Conservation (phyloP, 768 basidiomycete species). For the Calocera viscosa region DNA sequence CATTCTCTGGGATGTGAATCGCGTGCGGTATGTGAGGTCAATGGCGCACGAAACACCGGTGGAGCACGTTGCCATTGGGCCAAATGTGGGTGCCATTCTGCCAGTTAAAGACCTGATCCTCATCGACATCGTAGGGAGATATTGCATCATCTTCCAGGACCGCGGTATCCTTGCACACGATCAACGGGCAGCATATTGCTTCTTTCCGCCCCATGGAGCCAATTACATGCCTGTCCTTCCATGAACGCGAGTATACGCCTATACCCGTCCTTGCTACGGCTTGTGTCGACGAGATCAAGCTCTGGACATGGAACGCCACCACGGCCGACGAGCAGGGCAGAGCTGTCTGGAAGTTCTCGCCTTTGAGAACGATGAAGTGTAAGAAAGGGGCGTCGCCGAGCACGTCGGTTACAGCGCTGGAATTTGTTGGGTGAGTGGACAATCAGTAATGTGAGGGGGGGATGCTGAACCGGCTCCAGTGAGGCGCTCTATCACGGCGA, state of each 20-base stretch:
- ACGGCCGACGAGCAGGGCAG: slow-evolving; percentile 41
- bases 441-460: slow-evolving; percentile 16
- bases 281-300: slow-evolving; percentile 53
- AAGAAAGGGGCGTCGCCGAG: slow-evolving; percentile 37
- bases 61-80: slow-evolving; percentile 52
- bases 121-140: slow-evolving; percentile 47
- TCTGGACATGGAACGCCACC: slow-evolving; percentile 77
- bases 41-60: slow-evolving; percentile 59
- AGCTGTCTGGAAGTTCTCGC: slow-evolving; percentile 63
- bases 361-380: slow-evolving; percentile 53
- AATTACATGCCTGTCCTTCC: slow-evolving; percentile 69
- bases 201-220: slow-evolving; percentile 43
- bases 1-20: slow-evolving; percentile 81
- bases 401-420: slow-evolving; percentile 55
- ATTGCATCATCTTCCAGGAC: slow-evolving; percentile 69
- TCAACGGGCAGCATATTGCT: slow-evolving; percentile 72
- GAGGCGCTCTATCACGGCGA: slow-evolving; percentile 56
- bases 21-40: slow-evolving; percentile 64
- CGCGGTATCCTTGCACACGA: slow-evolving; percentile 66
- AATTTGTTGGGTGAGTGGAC: slow-evolving; percentile 56
- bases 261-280: slow-evolving; percentile 72
- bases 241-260: slow-evolving; percentile 75
- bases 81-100: neutral
- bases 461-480: slow-evolving; percentile 24
- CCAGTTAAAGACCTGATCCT: neutral